Evolutionary conservation across 495 filamentous ascomycete genomes (phyloP).

Genomic region (Penicillium argentinense): DNA sequence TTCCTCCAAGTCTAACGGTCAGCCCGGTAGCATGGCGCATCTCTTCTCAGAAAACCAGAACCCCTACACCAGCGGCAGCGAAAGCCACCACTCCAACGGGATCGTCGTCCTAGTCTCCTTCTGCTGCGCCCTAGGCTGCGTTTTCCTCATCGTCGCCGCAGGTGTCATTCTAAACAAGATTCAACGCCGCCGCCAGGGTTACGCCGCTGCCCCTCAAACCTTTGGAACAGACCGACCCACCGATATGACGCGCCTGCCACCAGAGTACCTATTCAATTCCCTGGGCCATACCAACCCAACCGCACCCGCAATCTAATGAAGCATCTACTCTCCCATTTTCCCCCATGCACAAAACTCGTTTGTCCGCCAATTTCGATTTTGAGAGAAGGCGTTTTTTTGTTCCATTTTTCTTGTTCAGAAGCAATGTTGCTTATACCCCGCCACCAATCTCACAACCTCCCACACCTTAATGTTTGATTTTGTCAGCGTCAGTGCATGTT

Average conservation of each 20-base stretch:
- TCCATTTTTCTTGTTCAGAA: constrained; percentile 21
- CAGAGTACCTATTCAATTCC: constrained; percentile 71
- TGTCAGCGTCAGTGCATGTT: constrained; percentile 12
- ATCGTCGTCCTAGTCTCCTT: constrained; percentile 92
- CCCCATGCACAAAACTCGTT: constrained; percentile 18
- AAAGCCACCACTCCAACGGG: constrained; percentile 68
- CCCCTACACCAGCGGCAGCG: constrained; percentile 57
- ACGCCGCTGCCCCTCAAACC: constrained; percentile 73
- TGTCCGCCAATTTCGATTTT: no score
- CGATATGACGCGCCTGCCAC: constrained; percentile 78
- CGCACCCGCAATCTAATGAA: constrained; percentile 39
- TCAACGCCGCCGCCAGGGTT: constrained; percentile 83
- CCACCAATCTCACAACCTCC: constrained; percentile 36
- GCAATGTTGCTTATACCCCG: constrained; percentile 34
- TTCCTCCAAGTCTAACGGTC: constrained; percentile 60
- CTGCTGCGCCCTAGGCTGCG: constrained; percentile 80
- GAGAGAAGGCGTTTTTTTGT: constrained; percentile 33
- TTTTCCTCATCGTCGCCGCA: constrained; percentile 82
- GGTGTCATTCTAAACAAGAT: constrained; percentile 83
- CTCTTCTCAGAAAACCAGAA: constrained; percentile 75
- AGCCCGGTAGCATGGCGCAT: constrained; percentile 69
- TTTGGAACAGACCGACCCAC: constrained; percentile 68
- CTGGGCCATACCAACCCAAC: constrained; percentile 41
- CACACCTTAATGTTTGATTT: constrained; percentile 38
- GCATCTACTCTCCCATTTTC: neutral